A percentile compares a stretch with the other conserved stretches of the same genome.
Conservation (phyloP, 2,329 filamentous ascomycete species). For the Penicillium concentricum region DNA sequence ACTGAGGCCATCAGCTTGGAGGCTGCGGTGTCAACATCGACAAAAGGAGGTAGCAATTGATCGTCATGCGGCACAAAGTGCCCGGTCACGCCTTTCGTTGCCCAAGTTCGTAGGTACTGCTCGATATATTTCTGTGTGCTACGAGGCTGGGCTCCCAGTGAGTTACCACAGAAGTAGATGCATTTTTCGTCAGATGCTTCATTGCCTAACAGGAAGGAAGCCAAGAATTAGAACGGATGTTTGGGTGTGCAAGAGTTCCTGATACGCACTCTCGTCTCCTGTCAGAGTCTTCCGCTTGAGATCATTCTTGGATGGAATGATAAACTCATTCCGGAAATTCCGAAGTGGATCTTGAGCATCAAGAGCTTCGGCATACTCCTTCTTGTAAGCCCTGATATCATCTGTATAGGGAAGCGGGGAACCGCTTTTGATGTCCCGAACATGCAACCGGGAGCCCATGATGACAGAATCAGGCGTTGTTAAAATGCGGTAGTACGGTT, state of each 20-base stretch:
- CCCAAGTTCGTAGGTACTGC: slow-evolving; percentile 79
- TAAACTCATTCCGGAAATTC: slow-evolving; percentile 67
- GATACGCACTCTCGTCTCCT: slow-evolving; percentile 27
- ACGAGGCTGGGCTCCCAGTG: slow-evolving; percentile 78
- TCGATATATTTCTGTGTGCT: slow-evolving; percentile 64
- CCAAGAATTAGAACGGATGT: background rate
- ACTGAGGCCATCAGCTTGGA: slow-evolving; percentile 68
- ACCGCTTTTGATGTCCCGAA: slow-evolving; percentile 27
- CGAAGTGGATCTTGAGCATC: slow-evolving; percentile 62
- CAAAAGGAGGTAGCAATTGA: slow-evolving; percentile 68
- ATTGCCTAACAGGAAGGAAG: slow-evolving; percentile 16
- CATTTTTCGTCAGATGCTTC: slow-evolving; percentile 47
- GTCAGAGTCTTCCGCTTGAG: slow-evolving; percentile 62
- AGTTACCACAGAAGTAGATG: slow-evolving; percentile 89
- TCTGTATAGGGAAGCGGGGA: slow-evolving; percentile 31
- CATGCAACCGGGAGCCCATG: slow-evolving; percentile 33
- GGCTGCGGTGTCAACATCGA: slow-evolving; percentile 75
- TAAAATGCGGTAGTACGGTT: background rate
- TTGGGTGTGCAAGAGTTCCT: background rate
- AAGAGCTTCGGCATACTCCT: slow-evolving; percentile 48
- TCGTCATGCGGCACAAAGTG: slow-evolving; percentile 72
- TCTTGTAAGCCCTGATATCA: slow-evolving; percentile 36
- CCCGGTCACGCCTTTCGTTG: slow-evolving; percentile 77
- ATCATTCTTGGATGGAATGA: slow-evolving; percentile 72
- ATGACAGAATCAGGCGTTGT: background rate